Base-by-base conservation (phyloP, 177 flowering plant species). In the Vitis hybrid region DNA sequence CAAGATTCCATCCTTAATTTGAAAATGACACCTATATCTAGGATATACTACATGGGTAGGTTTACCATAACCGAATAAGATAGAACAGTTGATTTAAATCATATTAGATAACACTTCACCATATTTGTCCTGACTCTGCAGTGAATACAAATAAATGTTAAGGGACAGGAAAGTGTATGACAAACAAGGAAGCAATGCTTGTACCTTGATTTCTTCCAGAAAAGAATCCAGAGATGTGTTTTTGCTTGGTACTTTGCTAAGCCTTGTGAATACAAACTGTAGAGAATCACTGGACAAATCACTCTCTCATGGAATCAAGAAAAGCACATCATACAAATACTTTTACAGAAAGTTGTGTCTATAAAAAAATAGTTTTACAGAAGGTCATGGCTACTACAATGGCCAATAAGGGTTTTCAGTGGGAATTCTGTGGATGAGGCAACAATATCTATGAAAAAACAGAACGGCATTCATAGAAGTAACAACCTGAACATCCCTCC, bases 241-340 rank as follows among this genome's bases (percentile, higher is more conserved):
- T 62, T 69, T 22, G 29, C 68, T 77, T 31, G 84, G 72, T 12
- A 10, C 64, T 72, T 80, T 71, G 70, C 76, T 60, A 26, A 56
- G 66, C 51, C 80, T 84, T 83, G 84, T 79, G 57, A 90, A 76
- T 69, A 91, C 64, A 62, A 90, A 84, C 94, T 91, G 89, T 60
- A 74, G 58, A 14, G 14, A 60, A 51, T 13, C 48, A 61, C 0
- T 3, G 18, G 72, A 60, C 22, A 16, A 5, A 39, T 39, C 48
- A 39, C 48, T 39, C 2, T 39, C 48, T 39, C 0, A 39, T 39
- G 48, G 48, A 21, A 39, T 55, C 51, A 29, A 31, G 12, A 14
- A 62, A 11, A 62, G 13, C 16, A 33, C 49, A 26, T 8, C 26
- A 62, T 59, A 10, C 15, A 59, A n/a, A 59, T n/a, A 21, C 5